A percentile compares a stretch with the other conserved stretches of the same genome.
phyloP scores from a whole-genome alignment of 169 alveolate species.

The Cryptosporidium parvum region DNA sequence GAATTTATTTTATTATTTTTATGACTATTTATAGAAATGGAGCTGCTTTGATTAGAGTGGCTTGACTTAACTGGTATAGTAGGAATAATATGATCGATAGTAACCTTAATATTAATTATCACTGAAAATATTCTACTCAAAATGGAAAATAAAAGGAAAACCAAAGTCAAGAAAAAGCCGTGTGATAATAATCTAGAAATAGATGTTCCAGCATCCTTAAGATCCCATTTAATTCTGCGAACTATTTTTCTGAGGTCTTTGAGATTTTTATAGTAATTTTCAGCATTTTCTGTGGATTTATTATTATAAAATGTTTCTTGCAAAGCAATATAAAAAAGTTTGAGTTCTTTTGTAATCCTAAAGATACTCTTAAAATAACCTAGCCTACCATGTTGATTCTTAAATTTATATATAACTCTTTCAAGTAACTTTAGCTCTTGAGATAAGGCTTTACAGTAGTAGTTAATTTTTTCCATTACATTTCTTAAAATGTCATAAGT shows the following conservation, averaged over 20 bases:
- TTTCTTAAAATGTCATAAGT: neutral
- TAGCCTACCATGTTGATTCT: conserved; percentile 72
- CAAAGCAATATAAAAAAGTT: conserved; percentile 24
- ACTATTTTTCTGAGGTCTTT: conserved; percentile 27
- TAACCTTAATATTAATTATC: neutral
- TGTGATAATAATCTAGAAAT: conserved; percentile 65
- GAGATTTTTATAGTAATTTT: conserved; percentile 17
- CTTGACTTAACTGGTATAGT: neutral
- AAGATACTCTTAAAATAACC: conserved; percentile 38
- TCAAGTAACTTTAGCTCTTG: conserved; percentile 33
- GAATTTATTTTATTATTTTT: neutral
- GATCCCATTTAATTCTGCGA: conserved; percentile 66
- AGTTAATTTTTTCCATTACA: conserved; percentile 19
- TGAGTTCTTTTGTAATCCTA: conserved; percentile 34
- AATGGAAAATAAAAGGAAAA: conserved; percentile 21
- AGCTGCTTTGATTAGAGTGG: neutral
- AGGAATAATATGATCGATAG: neutral
- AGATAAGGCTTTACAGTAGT: neutral
- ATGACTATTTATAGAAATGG: neutral
- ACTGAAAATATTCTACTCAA: conserved; percentile 43
- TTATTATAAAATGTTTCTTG: conserved; percentile 28
- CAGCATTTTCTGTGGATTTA: conserved; percentile 22
- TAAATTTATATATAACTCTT: conserved; percentile 55
- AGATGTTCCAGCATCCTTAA: conserved; percentile 48
- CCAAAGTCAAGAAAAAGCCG: conserved; percentile 50